Percentiles rank a stretch among this genome's conserved stretches.
phyloP scores from a whole-genome alignment of 805 yeast species.

The Candida nonsorbophila region DNA sequence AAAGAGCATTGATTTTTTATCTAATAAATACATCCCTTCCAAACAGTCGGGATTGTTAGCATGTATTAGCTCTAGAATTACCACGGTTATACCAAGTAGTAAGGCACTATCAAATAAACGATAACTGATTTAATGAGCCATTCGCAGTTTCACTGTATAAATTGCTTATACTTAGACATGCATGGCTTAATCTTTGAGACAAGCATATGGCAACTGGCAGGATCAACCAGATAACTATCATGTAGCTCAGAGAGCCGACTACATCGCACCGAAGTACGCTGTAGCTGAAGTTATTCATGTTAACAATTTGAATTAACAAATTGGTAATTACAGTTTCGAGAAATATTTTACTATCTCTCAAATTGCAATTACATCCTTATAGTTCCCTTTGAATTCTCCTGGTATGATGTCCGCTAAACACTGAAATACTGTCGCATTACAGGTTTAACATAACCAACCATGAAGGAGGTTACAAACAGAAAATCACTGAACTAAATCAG shows the following conservation, averaged over 20 bases:
- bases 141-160: constrained; percentile 41
- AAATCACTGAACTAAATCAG: constrained; percentile 2
- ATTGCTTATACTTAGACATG: constrained; percentile 8
- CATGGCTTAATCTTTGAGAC: constrained; percentile 7
- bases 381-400: constrained; percentile 4
- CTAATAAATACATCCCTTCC: constrained; percentile 37
- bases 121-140: constrained; percentile 48
- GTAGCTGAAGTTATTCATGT: constrained; percentile 1
- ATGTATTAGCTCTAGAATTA: constrained; percentile 47
- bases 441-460: constrained; percentile 20
- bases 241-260: not conserved
- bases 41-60: constrained; percentile 32
- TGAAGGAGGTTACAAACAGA: constrained; percentile 24
- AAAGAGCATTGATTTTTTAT: constrained; percentile 41
- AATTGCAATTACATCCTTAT: constrained; percentile 2
- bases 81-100: constrained; percentile 46
- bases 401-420: constrained; percentile 3
- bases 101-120: constrained; percentile 44
- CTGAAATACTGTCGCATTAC: too few species aligned
- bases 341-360: too few species aligned
- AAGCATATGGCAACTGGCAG: constrained; percentile 8
- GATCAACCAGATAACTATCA: constrained; percentile 4
- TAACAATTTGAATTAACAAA: constrained; percentile 1
- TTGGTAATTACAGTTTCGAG: too few species aligned
- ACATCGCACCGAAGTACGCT: not conserved